Evolutionary conservation across 345 rosid genomes (phyloP).

Genomic region (Microthlaspi erraticum): DNA sequence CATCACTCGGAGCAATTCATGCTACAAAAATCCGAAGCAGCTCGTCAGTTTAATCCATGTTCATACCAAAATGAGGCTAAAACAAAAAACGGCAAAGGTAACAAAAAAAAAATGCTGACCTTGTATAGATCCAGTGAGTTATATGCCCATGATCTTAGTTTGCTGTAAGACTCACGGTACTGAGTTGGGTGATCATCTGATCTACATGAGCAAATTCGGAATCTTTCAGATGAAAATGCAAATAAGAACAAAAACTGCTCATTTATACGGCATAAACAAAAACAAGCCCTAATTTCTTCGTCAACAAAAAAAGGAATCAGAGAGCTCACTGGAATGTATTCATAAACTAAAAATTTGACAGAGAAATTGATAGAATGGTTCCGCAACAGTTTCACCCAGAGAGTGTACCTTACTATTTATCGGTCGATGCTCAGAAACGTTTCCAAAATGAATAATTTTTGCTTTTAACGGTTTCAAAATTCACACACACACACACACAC

Average conservation of each 20-base stretch:
- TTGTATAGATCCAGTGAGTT: slow-evolving; percentile 86
- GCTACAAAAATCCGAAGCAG: slow-evolving; percentile 58
- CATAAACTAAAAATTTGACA: not conserved
- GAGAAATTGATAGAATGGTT: not conserved
- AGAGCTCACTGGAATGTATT: slow-evolving; percentile 5
- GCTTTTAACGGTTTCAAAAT: slow-evolving; percentile 11
- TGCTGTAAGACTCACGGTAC: slow-evolving; percentile 77
- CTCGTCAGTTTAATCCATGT: not conserved
- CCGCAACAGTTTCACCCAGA: not conserved
- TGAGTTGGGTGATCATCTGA: slow-evolving; percentile 67
- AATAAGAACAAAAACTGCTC: not conserved
- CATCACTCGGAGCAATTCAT: slow-evolving; percentile 92
- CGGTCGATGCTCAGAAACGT: not conserved
- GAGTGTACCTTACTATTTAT: not conserved
- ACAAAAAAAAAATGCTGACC: slow-evolving; percentile 44
- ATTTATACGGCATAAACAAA: not conserved
- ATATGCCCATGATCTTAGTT: slow-evolving; percentile 84
- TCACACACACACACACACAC: not conserved
- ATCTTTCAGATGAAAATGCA: not conserved
- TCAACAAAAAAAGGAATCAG: not conserved
- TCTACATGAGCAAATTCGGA: slow-evolving; percentile 22
- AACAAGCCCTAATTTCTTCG: slow-evolving; percentile 39
- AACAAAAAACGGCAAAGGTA: not conserved
- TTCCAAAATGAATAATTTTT: not conserved
- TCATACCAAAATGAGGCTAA: not conserved